Evolutionary conservation across 2,329 filamentous ascomycete genomes (phyloP).

Genomic region (Sporothrix schenckii): DNA sequence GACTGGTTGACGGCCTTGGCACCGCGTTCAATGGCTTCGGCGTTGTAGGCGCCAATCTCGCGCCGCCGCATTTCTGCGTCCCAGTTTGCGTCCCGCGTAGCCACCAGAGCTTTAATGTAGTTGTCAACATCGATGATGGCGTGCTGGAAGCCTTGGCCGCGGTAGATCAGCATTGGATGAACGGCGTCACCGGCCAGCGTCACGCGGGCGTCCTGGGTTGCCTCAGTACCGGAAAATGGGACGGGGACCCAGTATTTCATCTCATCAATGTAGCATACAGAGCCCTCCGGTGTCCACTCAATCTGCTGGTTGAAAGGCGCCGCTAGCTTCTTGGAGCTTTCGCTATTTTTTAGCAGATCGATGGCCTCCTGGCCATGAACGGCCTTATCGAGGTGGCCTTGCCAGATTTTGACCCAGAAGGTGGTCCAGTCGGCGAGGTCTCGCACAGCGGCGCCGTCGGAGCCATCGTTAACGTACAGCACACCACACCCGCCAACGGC

Average conservation of each 20-base stretch:
- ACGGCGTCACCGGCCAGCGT: conserved; percentile 48
- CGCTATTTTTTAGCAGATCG: conserved; percentile 39
- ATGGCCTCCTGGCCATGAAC: conserved; percentile 46
- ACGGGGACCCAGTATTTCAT: conserved; percentile 46
- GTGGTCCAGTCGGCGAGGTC: conserved; percentile 41
- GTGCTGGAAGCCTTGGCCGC: conserved; percentile 53
- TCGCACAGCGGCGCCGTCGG: conserved; percentile 33
- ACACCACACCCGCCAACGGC: conserved; percentile 41
- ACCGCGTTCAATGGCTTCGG: conserved; percentile 43
- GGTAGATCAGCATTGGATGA: conserved; percentile 52
- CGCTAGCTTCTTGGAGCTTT: conserved; percentile 37
- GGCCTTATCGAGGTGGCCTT: conserved; percentile 34
- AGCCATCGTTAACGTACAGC: conserved; percentile 32
- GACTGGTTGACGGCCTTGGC: conserved; percentile 44
- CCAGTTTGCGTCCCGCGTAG: conserved; percentile 35
- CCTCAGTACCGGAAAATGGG: conserved; percentile 42
- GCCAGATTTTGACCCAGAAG: conserved; percentile 46
- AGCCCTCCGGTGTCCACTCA: conserved; percentile 44
- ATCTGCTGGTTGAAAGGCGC: conserved; percentile 44
- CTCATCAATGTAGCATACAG: conserved; percentile 42
- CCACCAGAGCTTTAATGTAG: conserved; percentile 44
- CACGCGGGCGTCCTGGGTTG: conserved; percentile 40
- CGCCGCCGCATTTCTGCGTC: conserved; percentile 32
- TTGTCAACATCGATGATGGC: conserved; percentile 47
- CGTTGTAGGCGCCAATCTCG: conserved; percentile 41